Evolutionary conservation across 2,329 filamentous ascomycete genomes (phyloP).

Genomic region (Calonectria crousiana): DNA sequence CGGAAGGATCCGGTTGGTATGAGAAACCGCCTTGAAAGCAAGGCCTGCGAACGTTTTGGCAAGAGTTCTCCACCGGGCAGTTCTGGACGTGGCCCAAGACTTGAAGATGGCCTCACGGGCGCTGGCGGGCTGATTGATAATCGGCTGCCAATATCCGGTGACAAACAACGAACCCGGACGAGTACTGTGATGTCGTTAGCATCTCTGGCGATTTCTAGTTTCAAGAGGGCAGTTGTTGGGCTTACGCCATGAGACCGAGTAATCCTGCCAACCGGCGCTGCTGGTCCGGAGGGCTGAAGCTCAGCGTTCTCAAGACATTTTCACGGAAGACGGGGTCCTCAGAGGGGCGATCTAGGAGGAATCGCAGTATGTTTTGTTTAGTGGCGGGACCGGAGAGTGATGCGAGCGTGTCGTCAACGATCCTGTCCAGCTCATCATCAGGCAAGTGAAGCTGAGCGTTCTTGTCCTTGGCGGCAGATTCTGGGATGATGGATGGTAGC

Average conservation of each 20-base stretch:
- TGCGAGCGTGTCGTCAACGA: constrained; percentile 54
- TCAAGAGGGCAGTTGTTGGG: constrained; percentile 14
- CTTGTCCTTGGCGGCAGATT: constrained; percentile 53
- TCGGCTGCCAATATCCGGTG: constrained; percentile 74
- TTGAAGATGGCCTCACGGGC: constrained; percentile 73
- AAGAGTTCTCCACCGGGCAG: constrained; percentile 67
- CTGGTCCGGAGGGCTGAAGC: constrained; percentile 47
- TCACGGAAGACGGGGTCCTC: constrained; percentile 66
- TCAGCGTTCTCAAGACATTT: constrained; percentile 59
- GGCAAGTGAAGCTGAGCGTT: constrained; percentile 59
- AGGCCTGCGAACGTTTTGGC: constrained; percentile 68
- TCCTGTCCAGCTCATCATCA: constrained; percentile 62
- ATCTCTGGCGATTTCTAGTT: neutral
- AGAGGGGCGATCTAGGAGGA: constrained; percentile 65
- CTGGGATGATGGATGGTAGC: constrained; percentile 68
- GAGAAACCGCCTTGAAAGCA: constrained; percentile 66
- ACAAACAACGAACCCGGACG: constrained; percentile 72
- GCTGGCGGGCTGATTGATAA: constrained; percentile 71
- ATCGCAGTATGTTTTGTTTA: constrained; percentile 61
- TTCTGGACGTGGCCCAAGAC: constrained; percentile 70
- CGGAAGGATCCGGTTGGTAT: constrained; percentile 66
- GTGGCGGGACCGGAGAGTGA: constrained; percentile 54
- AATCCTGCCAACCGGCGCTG: constrained; percentile 54
- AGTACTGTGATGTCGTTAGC: constrained; percentile 58
- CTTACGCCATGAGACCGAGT: constrained; percentile 59